Percentiles rank a stretch among this genome's conserved stretches.
These are phyloP conservation scores for Phytophthora colocasiae DNA, from an alignment of 352 stramenopile genomes.

Conservation along the genomic window DNA sequence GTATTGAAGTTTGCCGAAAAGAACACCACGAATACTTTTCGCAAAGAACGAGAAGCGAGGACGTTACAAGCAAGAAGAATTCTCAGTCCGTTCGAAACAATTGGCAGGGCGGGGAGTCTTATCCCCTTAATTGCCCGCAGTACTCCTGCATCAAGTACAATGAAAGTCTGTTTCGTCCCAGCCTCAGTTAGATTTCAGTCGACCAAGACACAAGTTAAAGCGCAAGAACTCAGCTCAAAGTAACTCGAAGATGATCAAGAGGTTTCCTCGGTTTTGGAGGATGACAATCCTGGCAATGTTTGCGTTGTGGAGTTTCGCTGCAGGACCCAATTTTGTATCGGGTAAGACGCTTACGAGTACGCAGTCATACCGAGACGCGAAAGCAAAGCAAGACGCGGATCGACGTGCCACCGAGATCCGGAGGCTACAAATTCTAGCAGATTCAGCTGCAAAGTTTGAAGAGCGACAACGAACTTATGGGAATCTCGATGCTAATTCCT, in stretches of 20 bases:
- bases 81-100: background rate
- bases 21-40: background rate
- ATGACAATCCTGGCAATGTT: background rate
- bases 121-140: too few relatives aligned
- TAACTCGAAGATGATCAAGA: background rate
- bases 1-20: background rate
- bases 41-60: background rate
- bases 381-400: conserved; percentile 12
- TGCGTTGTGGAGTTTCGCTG: background rate
- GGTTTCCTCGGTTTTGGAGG: background rate
- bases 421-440: conserved; percentile 3
- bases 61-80: background rate
- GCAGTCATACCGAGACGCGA: conserved; percentile 1
- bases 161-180: too few relatives aligned
- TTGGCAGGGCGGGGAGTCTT: too few relatives aligned
- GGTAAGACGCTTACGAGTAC: background rate
- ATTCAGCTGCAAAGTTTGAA: conserved; percentile 11
- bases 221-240: background rate
- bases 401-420: conserved; percentile 7
- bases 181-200: background rate
- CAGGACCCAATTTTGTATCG: background rate
- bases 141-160: too few relatives aligned
- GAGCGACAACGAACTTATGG: conserved; percentile 1
- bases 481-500: conserved; percentile 4
- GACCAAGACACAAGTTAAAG: background rate